A percentile compares a stretch with the other conserved stretches of the same genome.
phyloP scores from a whole-genome alignment of 2,329 filamentous ascomycete species.

The Botrytis elliptica region DNA sequence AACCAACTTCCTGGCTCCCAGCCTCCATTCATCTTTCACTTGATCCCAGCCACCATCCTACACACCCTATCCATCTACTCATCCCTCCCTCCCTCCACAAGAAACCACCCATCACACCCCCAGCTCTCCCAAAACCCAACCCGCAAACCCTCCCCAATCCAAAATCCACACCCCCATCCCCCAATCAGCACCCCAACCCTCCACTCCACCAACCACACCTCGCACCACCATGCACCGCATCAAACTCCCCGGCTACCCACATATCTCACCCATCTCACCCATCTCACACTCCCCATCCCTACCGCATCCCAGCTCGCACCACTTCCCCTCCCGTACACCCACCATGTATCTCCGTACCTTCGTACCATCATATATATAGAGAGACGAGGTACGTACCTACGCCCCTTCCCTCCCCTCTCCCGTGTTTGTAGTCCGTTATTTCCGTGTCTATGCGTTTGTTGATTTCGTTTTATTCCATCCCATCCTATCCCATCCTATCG shows the following conservation, averaged over 20 bases:
- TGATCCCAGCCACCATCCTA: no score
- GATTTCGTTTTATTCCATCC: no score
- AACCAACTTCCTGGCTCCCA: no score
- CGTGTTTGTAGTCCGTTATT: neutral
- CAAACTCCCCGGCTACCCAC: neutral
- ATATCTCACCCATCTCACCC: neutral
- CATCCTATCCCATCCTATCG: no score
- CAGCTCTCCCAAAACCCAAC: neutral
- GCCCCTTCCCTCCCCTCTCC: neutral
- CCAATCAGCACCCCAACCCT: neutral
- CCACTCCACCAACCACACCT: neutral
- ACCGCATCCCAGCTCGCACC: neutral
- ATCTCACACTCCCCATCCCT: neutral
- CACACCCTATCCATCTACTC: no score
- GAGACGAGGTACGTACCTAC: conserved; percentile 17
- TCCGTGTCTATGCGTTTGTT: neutral
- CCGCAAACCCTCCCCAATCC: neutral
- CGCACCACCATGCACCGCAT: neutral
- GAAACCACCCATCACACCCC: neutral
- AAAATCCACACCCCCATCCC: neutral
- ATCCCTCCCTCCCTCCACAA: no score
- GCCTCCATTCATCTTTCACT: no score
- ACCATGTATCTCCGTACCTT: neutral
- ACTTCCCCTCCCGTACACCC: neutral
- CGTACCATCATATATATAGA: conserved; percentile 17